A percentile compares a stretch with the other conserved stretches of the same genome.
These are phyloP conservation scores for Trapa incisa DNA, from an alignment of 345 rosid species.

Conservation along the genomic window DNA sequence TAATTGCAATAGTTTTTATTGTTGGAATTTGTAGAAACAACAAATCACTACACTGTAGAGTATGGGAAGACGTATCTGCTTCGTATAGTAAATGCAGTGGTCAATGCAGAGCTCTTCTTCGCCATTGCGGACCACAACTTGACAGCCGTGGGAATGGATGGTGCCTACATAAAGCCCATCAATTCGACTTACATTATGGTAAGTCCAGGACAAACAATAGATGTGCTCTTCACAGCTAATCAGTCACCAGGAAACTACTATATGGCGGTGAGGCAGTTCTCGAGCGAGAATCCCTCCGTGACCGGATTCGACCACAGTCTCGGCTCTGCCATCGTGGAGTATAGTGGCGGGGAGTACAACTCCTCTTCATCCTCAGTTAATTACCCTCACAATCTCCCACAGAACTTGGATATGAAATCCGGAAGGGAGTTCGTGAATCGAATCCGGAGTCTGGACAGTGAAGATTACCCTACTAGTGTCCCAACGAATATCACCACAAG, in stretches of 20 bases:
- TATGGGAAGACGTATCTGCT: background rate
- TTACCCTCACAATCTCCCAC: background rate
- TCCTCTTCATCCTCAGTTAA: background rate
- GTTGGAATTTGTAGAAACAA: background rate
- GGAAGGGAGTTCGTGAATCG: background rate
- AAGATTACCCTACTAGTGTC: background rate
- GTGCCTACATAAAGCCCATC: background rate
- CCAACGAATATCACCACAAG: background rate
- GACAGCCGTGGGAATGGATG: background rate
- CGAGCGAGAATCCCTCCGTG: background rate
- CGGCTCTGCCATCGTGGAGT: background rate
- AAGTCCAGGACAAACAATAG: background rate
- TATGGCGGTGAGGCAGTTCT: background rate
- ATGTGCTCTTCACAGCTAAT: background rate
- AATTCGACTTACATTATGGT: background rate
- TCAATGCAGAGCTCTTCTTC: background rate
- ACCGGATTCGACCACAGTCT: background rate
- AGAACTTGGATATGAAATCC: background rate
- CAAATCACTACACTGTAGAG: background rate
- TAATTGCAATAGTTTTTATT: too few relatives aligned
- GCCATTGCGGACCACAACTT: background rate
- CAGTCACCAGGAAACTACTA: background rate
- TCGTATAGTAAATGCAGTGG: background rate
- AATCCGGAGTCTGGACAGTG: background rate
- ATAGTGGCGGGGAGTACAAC: background rate